Conservation (phyloP, 768 basidiomycete species). For the Obba rivulosa region DNA sequence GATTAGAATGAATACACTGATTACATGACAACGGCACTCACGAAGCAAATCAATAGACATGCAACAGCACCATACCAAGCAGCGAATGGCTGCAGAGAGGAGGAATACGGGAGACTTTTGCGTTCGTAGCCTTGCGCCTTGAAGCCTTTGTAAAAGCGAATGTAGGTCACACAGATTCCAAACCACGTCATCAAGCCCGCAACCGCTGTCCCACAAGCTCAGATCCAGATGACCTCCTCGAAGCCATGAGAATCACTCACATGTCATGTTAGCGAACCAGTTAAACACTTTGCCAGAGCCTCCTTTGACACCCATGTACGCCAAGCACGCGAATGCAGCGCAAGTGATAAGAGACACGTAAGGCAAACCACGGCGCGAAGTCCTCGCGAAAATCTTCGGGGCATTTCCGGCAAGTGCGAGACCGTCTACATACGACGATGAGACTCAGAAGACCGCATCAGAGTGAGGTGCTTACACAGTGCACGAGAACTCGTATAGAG, state of each 20-base stretch:
- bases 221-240: neutral
- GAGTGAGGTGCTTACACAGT: conserved; percentile 50
- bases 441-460: neutral
- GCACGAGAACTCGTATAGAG: conserved; percentile 86
- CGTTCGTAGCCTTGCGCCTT: conserved; percentile 78
- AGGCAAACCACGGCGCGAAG: conserved; percentile 72
- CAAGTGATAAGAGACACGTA: conserved; percentile 66
- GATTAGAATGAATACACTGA: neutral
- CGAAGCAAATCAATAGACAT: conserved; percentile 52
- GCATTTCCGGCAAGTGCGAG: conserved; percentile 78
- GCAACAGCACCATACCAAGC: conserved; percentile 45
- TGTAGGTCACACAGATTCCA: conserved; percentile 42
- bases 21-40: conserved; percentile 39
- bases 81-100: conserved; percentile 65
- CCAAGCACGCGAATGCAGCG: conserved; percentile 60
- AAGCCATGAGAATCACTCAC: neutral
- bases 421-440: conserved; percentile 49
- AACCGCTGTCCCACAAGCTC: conserved; percentile 27
- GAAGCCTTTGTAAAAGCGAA: conserved; percentile 80
- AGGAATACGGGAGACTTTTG: conserved; percentile 60
- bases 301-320: conserved; percentile 71
- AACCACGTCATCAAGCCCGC: conserved; percentile 44
- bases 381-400: conserved; percentile 69
- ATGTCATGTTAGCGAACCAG: conserved; percentile 63
- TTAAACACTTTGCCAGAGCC: conserved; percentile 71